Conservation (phyloP, 768 basidiomycete species). For the Pleurotus cornucopiae region DNA sequence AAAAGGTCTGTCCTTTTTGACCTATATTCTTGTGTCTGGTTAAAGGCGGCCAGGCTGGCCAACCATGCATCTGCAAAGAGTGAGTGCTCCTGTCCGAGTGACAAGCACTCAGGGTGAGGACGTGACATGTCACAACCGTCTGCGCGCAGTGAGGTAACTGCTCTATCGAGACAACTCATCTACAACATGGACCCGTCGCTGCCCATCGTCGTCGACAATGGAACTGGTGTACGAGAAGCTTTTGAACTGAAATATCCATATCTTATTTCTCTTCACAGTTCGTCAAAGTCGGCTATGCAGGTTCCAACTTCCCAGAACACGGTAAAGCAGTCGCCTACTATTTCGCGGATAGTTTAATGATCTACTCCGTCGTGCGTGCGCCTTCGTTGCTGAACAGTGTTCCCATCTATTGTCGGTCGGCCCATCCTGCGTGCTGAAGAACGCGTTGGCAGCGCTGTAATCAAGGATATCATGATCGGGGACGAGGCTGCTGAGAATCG, state of each 20-base stretch:
- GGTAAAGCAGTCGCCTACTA: conserved; percentile 40
- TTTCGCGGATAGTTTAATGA: too few species aligned
- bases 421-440: conserved; percentile 98
- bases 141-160: too few species aligned
- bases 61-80: too few species aligned
- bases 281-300: conserved; percentile 88
- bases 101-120: too few species aligned
- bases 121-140: too few species aligned
- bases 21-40: too few species aligned
- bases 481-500: conserved; percentile 94
- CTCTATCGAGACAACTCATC: neutral
- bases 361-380: neutral
- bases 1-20: too few species aligned
- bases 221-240: conserved; percentile 67
- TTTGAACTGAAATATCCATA: neutral
- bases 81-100: too few species aligned
- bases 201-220: conserved; percentile 83
- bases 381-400: conserved; percentile 48
- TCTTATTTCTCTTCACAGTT: conserved; percentile 44
- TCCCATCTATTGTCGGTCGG: conserved; percentile 94
- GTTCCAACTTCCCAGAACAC: conserved; percentile 93
- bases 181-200: conserved; percentile 37
- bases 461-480: conserved; percentile 98
- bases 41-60: too few species aligned
- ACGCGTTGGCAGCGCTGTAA: conserved; percentile 77